Evolutionary conservation across 1,284 basidiomycete species (phyloP), one percentile per base, ranked within the genome.

Genomic region (Trichosporon asahii): DNA sequence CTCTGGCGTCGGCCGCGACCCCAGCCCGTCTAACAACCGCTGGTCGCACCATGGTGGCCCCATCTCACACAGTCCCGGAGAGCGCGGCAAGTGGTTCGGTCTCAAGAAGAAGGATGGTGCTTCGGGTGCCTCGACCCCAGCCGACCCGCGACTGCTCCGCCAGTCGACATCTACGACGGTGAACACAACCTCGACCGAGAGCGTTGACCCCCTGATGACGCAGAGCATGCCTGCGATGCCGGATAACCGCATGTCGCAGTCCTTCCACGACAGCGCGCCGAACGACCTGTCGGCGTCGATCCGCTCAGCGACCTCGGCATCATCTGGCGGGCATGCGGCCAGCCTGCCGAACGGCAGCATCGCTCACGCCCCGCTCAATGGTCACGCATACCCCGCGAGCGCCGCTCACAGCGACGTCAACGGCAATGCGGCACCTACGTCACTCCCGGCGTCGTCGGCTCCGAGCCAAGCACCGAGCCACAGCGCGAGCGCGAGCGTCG

Each of bases 141-240:
- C 11, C n/a, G 55, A 35, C 6, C 11, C 15, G 3, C 53, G 33
- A 0, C 64, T 69, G 15, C 63, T 29, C 60, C 64, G 68, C 31
- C 70, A 70, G 65, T 64, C 68, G 21, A 68, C 72, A 4, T 53
- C 69, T 7, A 70, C 67, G 31, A 73, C 72, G 1, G 40, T 23
- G 29, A 49, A 66, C 33, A 55, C 66, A 21, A 65, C 31, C 21
- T 33, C 63, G 69, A 67, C 27, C 21, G 21, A 44, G 33, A 21
- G 25, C 18, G 57, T 40, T 33, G 35, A 68, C 37, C 37, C 25
- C 15, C 31, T 27, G 46, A 65, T 53, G 15, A 15, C 25, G 46
- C 29, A 29, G 64, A 64, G 46, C 44, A 21, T 29, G 40, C 21
- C 3, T 9, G 25, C 27, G 37, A 33, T 23, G 37, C 57, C 65